Base-by-base conservation (phyloP, 306 rosid genomes). In the Cicer yamashitae region DNA sequence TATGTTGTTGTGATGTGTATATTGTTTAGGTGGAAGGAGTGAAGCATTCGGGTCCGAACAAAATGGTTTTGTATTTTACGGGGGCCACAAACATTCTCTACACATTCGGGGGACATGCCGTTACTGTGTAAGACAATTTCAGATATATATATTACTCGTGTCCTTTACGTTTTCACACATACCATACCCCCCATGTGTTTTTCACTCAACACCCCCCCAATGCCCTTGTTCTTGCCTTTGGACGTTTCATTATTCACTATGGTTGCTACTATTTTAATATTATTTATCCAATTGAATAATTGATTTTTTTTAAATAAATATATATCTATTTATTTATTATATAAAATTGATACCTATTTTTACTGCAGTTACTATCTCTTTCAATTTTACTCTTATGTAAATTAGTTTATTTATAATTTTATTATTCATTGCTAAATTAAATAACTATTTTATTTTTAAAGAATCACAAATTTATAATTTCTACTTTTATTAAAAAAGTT, bases 41-140 rank as follows among this genome's bases (percentile, higher is more conserved):
- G 10, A 84, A 89, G 86, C 97, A 94, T 77, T 89, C 98, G 53
- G 98, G 97, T 80, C 97, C 98, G 13, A 67, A 88, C 74, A 94
- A 87, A 85, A 17, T 94, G 84, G 97, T 91, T 71, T 86, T 94
- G 6, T 94, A 94, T 85, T 94, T 94, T 85, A 94, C 98, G 0
- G 98, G 98, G 87, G 91, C 98, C 91, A 94, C 98, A 77, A 94
- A 94, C 97, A 94, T 94, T 90, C 98, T 94, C 82, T 94, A 94
- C 89, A 94, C 98, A 68, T 94, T 94, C 41, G 98, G 98, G 81
- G 98, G 98, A 75, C 98, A 94, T 86, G 98, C 98, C 66, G 98
- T 94, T 70, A 94, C 98, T 82, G 98, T 94, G 98, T 94, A 94
- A 87, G 96, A 84, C 89, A 82, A 3, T 67, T 20, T 67, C 84